Evolutionary conservation across 192 early-diverging fungal genomes (phyloP).

Genomic region (Endogone sp.): DNA sequence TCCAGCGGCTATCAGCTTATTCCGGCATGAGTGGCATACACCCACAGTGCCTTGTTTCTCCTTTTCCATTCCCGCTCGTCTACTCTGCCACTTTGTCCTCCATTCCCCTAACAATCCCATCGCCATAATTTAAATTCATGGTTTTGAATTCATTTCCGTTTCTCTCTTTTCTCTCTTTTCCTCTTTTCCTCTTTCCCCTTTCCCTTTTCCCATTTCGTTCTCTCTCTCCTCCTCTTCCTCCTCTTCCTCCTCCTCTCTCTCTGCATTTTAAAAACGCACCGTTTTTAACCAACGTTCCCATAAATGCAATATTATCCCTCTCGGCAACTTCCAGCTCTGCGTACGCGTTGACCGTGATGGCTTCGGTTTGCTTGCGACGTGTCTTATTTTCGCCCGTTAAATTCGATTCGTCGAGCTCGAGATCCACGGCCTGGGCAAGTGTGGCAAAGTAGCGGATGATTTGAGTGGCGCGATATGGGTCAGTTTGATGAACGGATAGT

Average conservation of each 20-base stretch:
- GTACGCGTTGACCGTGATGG: slow-evolving; percentile 34
- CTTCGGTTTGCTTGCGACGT: slow-evolving; percentile 59
- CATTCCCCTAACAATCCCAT: no score
- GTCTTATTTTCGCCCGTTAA: slow-evolving; percentile 88
- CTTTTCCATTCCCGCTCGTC: no score
- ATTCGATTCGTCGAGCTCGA: slow-evolving; percentile 91
- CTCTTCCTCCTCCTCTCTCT: no score
- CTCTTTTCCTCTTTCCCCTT: neutral
- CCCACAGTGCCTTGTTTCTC: no score
- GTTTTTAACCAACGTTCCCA: slow-evolving; percentile 89
- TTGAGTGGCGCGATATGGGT: neutral
- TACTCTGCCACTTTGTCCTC: no score
- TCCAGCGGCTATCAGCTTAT: no score
- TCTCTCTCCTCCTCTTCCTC: neutral
- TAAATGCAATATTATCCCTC: slow-evolving; percentile 87
- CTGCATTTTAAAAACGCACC: slow-evolving; percentile 35
- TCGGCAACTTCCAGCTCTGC: slow-evolving; percentile 63
- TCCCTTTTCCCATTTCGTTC: neutral
- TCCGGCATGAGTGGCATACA: no score
- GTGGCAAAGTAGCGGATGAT: neutral
- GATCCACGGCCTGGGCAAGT: slow-evolving; percentile 54
- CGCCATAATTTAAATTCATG: no score
- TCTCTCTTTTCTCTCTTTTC: no score
- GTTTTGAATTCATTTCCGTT: no score
- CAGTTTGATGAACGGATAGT: no score